phyloP scores from a whole-genome alignment of 75 land plant genomes.

The Ceratopteris richardii region DNA sequence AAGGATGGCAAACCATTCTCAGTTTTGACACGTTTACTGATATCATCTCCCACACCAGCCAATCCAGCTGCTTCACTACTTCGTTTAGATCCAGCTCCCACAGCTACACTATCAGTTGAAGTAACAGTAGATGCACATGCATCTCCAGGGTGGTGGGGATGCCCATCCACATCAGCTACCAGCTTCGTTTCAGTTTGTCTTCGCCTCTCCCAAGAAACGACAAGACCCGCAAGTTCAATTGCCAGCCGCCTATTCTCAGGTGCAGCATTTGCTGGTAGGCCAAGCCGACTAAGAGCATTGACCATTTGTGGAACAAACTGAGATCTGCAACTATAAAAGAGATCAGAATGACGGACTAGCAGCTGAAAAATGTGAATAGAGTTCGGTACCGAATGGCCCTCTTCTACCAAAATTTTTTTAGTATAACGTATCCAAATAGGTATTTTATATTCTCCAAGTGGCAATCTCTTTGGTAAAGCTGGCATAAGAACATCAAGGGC shows the following conservation, averaged over 20 bases:
- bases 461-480: slow-evolving; percentile 85
- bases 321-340: slow-evolving; percentile 90
- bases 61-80: slow-evolving; percentile 50
- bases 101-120: slow-evolving; percentile 21
- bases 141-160: slow-evolving; percentile 35
- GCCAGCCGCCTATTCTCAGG: slow-evolving; percentile 94
- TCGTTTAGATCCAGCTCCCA: slow-evolving; percentile 35
- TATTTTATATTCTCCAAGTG: slow-evolving; percentile 76
- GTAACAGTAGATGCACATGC: slow-evolving; percentile 21
- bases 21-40: slow-evolving; percentile 70
- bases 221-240: slow-evolving; percentile 98
- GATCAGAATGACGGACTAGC: slow-evolving; percentile 93
- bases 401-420: slow-evolving; percentile 94
- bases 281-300: slow-evolving; percentile 92
- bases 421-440: slow-evolving; percentile 99
- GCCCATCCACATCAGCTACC: slow-evolving; percentile 35
- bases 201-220: slow-evolving; percentile 94
- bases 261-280: slow-evolving; percentile 80
- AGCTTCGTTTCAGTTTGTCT: slow-evolving; percentile 80
- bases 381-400: slow-evolving; percentile 95
- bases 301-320: slow-evolving; percentile 99
- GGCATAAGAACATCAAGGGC: slow-evolving; percentile 99
- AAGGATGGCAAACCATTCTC: slow-evolving; percentile 80
- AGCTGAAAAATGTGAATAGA: slow-evolving; percentile 97
- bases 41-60: slow-evolving; percentile 43